Percentiles rank a stretch among this genome's conserved stretches.
These are phyloP conservation scores for Lentinula lateritia DNA, from an alignment of 768 basidiomycete genomes.

Conservation along the genomic window DNA sequence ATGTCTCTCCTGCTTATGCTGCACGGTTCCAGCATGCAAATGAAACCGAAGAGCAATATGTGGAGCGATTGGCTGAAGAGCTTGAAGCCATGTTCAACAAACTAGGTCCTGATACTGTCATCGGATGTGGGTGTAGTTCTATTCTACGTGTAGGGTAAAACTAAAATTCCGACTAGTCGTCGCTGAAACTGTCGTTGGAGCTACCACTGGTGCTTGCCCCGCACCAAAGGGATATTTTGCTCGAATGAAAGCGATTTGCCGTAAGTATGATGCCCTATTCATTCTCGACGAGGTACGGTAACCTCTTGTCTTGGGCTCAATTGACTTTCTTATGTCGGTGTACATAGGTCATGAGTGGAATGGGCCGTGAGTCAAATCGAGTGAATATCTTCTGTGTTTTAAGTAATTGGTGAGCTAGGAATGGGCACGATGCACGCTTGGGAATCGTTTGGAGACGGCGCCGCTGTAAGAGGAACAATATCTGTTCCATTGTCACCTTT, in stretches of 20 bases:
- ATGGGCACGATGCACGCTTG: slow-evolving; percentile 87
- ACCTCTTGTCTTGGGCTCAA: not conserved
- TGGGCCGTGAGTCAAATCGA: slow-evolving; percentile 63
- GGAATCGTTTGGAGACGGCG: slow-evolving; percentile 78
- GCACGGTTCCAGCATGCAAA: slow-evolving; percentile 65
- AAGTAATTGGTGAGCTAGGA: slow-evolving; percentile 34
- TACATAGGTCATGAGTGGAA: slow-evolving; percentile 72
- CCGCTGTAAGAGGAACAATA: slow-evolving; percentile 29
- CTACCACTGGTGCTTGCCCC: slow-evolving; percentile 69
- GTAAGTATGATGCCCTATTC: slow-evolving; percentile 71
- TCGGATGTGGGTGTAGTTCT: slow-evolving; percentile 56
- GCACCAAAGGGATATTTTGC: slow-evolving; percentile 83
- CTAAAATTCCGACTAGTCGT: slow-evolving; percentile 42
- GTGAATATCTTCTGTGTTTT: not conserved
- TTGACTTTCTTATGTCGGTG: not conserved
- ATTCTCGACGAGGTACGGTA: slow-evolving; percentile 75
- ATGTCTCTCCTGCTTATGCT: slow-evolving; percentile 85
- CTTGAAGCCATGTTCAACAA: slow-evolving; percentile 82
- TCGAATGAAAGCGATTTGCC: slow-evolving; percentile 79
- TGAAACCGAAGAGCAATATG: slow-evolving; percentile 78
- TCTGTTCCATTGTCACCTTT: not conserved
- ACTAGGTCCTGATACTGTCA: slow-evolving; percentile 76
- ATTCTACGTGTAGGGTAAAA: not conserved
- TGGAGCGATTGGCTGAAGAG: slow-evolving; percentile 70
- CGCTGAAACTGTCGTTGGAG: slow-evolving; percentile 85